Evolutionary conservation across 139 green algal genomes (phyloP).

Genomic region (Micractinium sp.): DNA sequence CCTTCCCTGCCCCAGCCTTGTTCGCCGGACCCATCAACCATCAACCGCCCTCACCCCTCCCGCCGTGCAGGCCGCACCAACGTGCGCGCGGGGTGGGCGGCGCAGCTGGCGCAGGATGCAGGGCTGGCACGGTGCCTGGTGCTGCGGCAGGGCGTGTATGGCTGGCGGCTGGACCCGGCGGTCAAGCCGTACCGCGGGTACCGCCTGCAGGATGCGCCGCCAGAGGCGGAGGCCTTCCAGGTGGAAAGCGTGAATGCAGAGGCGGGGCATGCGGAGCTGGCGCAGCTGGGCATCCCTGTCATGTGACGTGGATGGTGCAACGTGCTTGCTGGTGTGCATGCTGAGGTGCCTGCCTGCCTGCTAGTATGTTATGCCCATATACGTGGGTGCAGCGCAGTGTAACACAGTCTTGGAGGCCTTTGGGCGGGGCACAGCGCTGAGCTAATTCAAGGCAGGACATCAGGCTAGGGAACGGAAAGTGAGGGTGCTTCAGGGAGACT

Average conservation of each 20-base stretch:
- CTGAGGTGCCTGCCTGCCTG: too few species aligned
- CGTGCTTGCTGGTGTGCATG: too few species aligned
- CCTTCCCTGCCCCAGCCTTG: background rate
- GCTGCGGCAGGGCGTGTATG: conserved; percentile 60
- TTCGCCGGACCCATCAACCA: background rate
- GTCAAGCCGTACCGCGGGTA: conserved; percentile 71
- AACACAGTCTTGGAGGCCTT: background rate
- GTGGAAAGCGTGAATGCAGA: conserved; percentile 27
- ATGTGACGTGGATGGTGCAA: background rate
- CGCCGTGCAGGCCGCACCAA: conserved; percentile 51
- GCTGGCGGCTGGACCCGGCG: conserved; percentile 64
- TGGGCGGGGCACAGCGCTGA: background rate
- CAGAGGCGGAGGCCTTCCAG: conserved; percentile 60
- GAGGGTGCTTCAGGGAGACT: background rate
- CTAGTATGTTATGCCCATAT: too few species aligned
- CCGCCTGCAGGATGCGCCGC: conserved; percentile 53
- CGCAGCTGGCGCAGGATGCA: conserved; percentile 66
- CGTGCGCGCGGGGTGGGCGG: conserved; percentile 67
- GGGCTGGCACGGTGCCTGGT: conserved; percentile 49
- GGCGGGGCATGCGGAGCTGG: conserved; percentile 26
- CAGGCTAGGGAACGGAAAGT: background rate
- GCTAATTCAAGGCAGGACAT: background rate
- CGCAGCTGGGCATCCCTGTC: conserved; percentile 21
- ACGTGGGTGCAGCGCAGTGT: background rate
- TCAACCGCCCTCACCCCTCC: background rate